Evolutionary conservation across 2,329 filamentous ascomycete species (phyloP).

Genomic region (Purpureocillium lavendulum): DNA sequence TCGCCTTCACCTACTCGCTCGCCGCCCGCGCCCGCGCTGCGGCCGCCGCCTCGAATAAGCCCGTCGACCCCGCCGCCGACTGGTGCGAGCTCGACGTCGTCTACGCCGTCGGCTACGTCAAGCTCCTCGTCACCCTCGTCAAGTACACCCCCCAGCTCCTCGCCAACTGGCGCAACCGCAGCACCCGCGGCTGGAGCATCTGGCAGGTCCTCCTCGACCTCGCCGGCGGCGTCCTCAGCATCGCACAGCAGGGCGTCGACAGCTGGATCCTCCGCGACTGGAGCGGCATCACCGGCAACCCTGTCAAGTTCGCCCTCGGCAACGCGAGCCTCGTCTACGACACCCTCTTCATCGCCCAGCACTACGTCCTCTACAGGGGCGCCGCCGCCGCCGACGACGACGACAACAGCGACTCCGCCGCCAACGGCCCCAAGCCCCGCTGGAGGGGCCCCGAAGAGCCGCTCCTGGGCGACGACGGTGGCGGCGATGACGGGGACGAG

Average conservation of each 20-base stretch:
- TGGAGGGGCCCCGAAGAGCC: constrained; percentile 12
- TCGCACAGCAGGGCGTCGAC: constrained; percentile 77
- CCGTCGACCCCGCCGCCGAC: constrained; percentile 28
- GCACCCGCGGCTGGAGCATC: constrained; percentile 84
- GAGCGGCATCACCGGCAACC: constrained; percentile 85
- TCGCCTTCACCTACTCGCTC: constrained; percentile 41
- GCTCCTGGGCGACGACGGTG: constrained; percentile 15
- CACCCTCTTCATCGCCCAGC: constrained; percentile 76
- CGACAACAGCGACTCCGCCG: background rate
- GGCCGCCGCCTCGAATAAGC: too few species aligned
- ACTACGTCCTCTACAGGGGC: constrained; percentile 66
- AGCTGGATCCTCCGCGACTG: constrained; percentile 78
- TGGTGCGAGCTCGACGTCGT: constrained; percentile 58
- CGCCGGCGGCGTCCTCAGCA: constrained; percentile 69
- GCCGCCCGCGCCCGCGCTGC: too few species aligned
- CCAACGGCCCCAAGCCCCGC: background rate
- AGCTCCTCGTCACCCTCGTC: constrained; percentile 77
- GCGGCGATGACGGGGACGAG: background rate
- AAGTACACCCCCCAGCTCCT: constrained; percentile 89
- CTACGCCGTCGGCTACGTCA: constrained; percentile 74
- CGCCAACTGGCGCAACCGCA: constrained; percentile 76
- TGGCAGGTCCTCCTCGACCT: constrained; percentile 77
- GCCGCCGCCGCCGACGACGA: constrained; percentile 1
- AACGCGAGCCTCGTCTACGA: constrained; percentile 86
- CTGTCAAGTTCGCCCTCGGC: constrained; percentile 78